Base-by-base conservation (phyloP, 495 filamentous ascomycete species). In the Wilcoxina mikolae region DNA sequence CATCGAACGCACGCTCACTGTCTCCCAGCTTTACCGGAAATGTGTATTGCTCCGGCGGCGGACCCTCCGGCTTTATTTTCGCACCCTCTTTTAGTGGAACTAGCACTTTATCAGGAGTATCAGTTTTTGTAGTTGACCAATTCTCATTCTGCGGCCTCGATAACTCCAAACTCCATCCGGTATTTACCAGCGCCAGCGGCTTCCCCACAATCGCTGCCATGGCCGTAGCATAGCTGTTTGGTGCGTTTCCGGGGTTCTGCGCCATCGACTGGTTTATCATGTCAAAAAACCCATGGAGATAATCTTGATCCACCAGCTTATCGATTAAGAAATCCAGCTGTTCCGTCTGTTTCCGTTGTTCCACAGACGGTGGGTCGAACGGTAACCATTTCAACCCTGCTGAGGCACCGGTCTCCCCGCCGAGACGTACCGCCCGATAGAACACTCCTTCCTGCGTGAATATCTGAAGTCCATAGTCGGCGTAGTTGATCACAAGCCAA, bases 401-500 rank as follows among this genome's bases (percentile, higher is more conserved):
- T 2, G 35, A 42, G 1, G 60, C 56, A 0, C 62, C 63, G 0
- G 38, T 43, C 3, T 55, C 53, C 0, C 69, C 69, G 11, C 65
- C 68, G 41, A 73, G 1, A 12, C 70, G 68, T 0, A 77, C 58
- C 55, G 76, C 77, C 20, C 69, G 61, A 61, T 74, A 76, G 62
- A 79, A 78, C 0, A 59, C 69, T 1, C 77, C 76, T 41, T 76
- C 72, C 0, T 55, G 31, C 0, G 66, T 38, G 57, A 78, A 78
- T 12, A 79, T 26, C 58, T 78, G 75, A 4, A 80, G 46, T 0
- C 70, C 71, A 23, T 58, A 47, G 56, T 78, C 67, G 44, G 58
- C 67, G 56, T 71, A 77, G 66, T 79, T 79, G 54, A 70, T 54
- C 0, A 79, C 60, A 0, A 78, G 29, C 76, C 76, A 79, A 1